Evolutionary conservation across 1,139 yeast genomes (phyloP).

Genomic region (Pichia sp.): DNA sequence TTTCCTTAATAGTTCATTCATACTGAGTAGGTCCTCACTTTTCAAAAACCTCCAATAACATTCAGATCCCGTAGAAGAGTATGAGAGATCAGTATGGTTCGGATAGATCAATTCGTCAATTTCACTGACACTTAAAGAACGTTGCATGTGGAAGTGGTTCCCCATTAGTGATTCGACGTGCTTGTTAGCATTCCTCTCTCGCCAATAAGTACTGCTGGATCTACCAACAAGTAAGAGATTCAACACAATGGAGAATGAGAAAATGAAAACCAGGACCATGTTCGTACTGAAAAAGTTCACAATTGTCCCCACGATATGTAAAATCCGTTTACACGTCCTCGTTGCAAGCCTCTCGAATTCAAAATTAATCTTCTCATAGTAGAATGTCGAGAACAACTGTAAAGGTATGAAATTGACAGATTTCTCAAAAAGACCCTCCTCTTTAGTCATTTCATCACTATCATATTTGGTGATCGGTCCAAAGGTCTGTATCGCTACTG

Average conservation of each 20-base stretch:
- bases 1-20: conserved; percentile 1
- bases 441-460: conserved; percentile 18
- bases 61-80: conserved; percentile 19
- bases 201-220: conserved; percentile 60
- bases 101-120: conserved; percentile 40
- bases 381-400: conserved; percentile 12
- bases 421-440: conserved; percentile 18
- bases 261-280: conserved; percentile 21
- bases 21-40: conserved; percentile 9
- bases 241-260: conserved; percentile 36
- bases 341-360: conserved; percentile 18
- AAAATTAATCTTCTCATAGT: conserved; percentile 17
- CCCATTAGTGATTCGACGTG: conserved; percentile 30
- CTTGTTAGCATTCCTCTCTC: conserved; percentile 45
- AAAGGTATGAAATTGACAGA: conserved; percentile 13
- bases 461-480: conserved; percentile 41
- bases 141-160: conserved; percentile 42
- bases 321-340: conserved; percentile 14
- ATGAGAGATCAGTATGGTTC: conserved; percentile 15
- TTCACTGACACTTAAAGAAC: conserved; percentile 63
- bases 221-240: conserved; percentile 51
- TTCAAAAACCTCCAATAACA: conserved; percentile 36
- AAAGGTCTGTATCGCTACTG: conserved; percentile 58
- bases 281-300: conserved; percentile 15
- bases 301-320: conserved; percentile 15